Base-by-base conservation (phyloP, 495 filamentous ascomycete species). In the Penicillium pulvis region DNA sequence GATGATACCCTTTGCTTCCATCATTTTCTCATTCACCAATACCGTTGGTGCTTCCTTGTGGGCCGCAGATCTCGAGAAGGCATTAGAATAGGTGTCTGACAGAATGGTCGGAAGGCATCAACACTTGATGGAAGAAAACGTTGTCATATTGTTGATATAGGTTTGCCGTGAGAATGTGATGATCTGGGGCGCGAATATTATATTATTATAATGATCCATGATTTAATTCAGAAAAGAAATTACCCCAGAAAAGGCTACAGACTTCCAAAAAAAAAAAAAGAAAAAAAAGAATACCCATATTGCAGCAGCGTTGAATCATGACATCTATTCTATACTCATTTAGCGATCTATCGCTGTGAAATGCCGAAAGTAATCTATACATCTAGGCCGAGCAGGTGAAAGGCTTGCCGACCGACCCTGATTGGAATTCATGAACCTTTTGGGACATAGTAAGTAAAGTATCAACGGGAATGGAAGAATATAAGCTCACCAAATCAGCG, bases 21-120 rank as follows among this genome's bases (percentile, higher is more conserved):
- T 97, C 43, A 78, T 91, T 43, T 96, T 97, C 70, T 77, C 89
- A 9, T 97, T 96, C 63, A 96, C 91, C 3, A 97, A 96, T 69
- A 87, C 90, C 10, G 90, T 93, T 50, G 94, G 93, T 1, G 94
- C 94, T 24, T 94, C 92, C 19, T 77, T 98, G 28, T 98, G 92
- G 92, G 93, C 94, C 20, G 88, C 91, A 7, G 93, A 97, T 75
- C 83, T 97, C 53, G 94, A 98, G 74, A 80, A 82, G 57, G 81
- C 60, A 33, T 28, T 28, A 28, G 28, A 28, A 28, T 28, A 28
- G 20, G 20, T 23, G 20, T 23, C 1, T 2, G 14, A 39, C 35
- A 12, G 35, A 39, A 39, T 39, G 14, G 14, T n/a, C 12, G 26
- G 26, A 49, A 49, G 31, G 26, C 1, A 46, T 24, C 43, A 5